Evolutionary conservation across 768 basidiomycete species (phyloP), one percentile per base, ranked within the genome.

Genomic region (Hirschioporus abietinus): DNA sequence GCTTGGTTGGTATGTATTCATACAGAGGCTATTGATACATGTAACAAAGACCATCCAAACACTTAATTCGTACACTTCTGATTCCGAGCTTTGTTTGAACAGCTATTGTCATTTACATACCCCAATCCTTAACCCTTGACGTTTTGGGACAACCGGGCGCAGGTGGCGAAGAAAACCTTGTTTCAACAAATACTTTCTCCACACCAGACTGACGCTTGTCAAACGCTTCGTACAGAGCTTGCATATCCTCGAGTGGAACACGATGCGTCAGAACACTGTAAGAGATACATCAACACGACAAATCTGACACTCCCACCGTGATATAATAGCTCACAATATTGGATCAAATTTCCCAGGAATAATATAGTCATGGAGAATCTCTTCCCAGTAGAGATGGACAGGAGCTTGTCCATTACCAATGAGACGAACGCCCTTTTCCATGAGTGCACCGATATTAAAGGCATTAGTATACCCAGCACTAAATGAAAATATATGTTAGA

Each of bases 401-500:
- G 90, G 90, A 0, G 89, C 88, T 78, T 92, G 89, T 0, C 89
- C 89, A 69, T 89, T 88, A 7, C 89, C 89, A 70, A 90, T 88
- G 63, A 91, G 79, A 68, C 88, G 78, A 20, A 89, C 77, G 9
- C 90, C 90, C 74, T 88, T 88, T 79, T 92, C 89, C 90, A 92
- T 92, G 34, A 92, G 71, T 0, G 90, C 86, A 8, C 90, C 89
- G 64, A 92, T 77, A 72, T 88, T 89, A 73, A 89, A 82, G 25
- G 82, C 83, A 74, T 91, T 90, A 24, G 87, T 85, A 75, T 80
- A 87, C 0, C 86, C 88, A 7, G 85, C 80, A 71, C 57, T 67
- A 34, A 10, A 30, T 62, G n/a, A 15, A 61, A 8, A 61, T 59
- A 18, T 15, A 60, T 10, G 42, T 24, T 24, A 61, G 26, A 7